phyloP scores from a whole-genome alignment of 345 rosid species.

The Firmiana major region DNA sequence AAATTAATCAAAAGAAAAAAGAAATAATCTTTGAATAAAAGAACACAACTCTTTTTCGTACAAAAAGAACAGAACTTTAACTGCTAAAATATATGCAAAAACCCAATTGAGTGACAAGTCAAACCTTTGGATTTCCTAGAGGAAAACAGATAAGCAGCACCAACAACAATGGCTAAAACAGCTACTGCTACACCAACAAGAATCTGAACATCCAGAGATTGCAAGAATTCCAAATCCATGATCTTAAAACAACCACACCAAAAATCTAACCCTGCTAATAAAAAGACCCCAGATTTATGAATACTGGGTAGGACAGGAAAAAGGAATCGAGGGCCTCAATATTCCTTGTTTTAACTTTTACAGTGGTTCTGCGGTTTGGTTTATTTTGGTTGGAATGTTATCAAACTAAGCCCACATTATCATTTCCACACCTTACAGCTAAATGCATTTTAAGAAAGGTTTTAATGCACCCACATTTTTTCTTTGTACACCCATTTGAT shows the following conservation, averaged over 20 bases:
- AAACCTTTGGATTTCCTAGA: conserved; percentile 70
- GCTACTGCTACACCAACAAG: conserved; percentile 75
- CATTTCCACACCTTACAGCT: too few relatives aligned
- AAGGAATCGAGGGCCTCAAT: not conserved
- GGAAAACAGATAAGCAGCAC: conserved; percentile 55
- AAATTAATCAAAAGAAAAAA: not conserved
- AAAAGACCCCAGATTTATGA: conserved; percentile 10
- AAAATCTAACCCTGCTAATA: not conserved
- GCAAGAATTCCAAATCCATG: conserved; percentile 66
- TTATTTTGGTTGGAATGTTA: not conserved
- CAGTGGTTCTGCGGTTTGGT: not conserved
- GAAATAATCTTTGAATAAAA: not conserved
- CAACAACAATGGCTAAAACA: conserved; percentile 51
- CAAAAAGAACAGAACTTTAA: not conserved
- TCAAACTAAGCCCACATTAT: too few relatives aligned
- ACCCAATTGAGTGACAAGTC: conserved; percentile 7
- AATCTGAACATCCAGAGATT: conserved; percentile 63
- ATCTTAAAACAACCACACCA: conserved; percentile 11
- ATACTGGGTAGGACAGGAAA: not conserved
- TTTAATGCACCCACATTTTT: too few relatives aligned
- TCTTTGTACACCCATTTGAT: too few relatives aligned
- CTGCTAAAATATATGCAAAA: not conserved
- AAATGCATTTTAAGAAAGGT: too few relatives aligned
- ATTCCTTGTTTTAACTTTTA: not conserved
- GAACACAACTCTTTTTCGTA: too few relatives aligned